Conservation (phyloP, 352 stramenopile species). For the Phytophthora pluvialis region DNA sequence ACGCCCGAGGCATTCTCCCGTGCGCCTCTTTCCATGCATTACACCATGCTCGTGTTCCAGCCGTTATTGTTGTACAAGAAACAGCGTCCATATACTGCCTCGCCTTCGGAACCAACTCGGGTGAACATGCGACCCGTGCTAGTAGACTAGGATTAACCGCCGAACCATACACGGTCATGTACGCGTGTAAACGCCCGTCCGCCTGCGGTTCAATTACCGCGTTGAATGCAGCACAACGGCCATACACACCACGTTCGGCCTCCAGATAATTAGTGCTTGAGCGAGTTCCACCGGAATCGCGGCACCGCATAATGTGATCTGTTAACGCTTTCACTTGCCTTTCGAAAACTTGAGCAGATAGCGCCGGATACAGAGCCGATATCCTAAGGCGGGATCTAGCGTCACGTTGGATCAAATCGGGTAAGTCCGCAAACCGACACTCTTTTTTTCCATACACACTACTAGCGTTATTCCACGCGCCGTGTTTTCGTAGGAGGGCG, state of each 20-base stretch:
- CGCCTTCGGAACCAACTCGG: not conserved
- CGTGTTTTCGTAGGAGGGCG: not conserved
- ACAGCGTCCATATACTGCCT: not conserved
- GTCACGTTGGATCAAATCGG: not conserved
- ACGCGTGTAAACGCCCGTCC: constrained; percentile 24
- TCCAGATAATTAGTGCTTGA: constrained; percentile 12
- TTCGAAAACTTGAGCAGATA: constrained; percentile 15
- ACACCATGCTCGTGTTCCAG: not conserved
- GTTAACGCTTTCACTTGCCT: not conserved
- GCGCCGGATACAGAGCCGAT: constrained; percentile 14
- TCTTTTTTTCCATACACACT: not conserved
- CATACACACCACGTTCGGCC: constrained; percentile 7
- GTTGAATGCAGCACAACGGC: constrained; percentile 16
- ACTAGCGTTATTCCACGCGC: constrained; percentile 1
- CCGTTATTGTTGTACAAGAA: not conserved
- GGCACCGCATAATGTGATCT: not conserved
- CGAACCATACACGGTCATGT: constrained; percentile 19
- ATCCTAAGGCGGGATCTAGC: constrained; percentile 2
- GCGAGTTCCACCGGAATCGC: not conserved
- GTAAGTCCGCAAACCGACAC: constrained; percentile 9
- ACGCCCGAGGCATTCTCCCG: not conserved
- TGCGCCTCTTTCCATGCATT: not conserved
- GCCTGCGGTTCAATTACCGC: constrained; percentile 24
- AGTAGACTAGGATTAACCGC: constrained; percentile 15
- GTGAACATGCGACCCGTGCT: constrained; percentile 4